Evolutionary conservation across 108 stramenopile genomes (phyloP).

Genomic region (Cyclotella kingstonii): DNA sequence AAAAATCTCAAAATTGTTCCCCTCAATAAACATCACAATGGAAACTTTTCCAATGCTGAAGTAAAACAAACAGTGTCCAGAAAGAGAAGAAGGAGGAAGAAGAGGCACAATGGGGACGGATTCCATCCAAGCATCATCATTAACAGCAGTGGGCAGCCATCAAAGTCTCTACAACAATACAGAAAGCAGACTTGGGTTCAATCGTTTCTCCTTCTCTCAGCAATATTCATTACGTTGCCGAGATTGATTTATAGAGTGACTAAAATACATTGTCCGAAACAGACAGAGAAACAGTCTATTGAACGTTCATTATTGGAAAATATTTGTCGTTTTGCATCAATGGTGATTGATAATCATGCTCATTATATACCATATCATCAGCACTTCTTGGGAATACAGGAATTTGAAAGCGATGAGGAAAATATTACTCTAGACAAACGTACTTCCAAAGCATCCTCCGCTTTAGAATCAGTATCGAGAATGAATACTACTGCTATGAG

Average conservation of each 20-base stretch:
- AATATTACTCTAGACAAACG: too few species aligned
- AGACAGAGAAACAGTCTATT: background rate
- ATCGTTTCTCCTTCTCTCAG: background rate
- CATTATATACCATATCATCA: background rate
- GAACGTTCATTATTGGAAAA: background rate
- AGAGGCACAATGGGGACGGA: too few species aligned
- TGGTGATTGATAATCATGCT: background rate
- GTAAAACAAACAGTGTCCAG: too few species aligned
- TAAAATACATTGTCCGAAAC: background rate
- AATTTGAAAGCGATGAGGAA: background rate
- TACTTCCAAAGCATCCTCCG: too few species aligned
- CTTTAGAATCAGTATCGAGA: too few species aligned
- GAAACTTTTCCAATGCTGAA: too few species aligned
- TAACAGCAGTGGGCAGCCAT: background rate
- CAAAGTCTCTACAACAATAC: background rate
- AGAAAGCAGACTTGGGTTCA: conserved; percentile 4
- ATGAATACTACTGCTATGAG: too few species aligned
- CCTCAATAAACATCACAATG: too few species aligned
- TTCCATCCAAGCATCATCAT: background rate
- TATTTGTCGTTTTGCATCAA: background rate
- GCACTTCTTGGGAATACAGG: background rate
- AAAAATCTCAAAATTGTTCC: too few species aligned
- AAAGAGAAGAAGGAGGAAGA: too few species aligned
- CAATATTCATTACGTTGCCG: conserved; percentile 1
- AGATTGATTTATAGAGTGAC: background rate